Conservation (phyloP, 78 protist species). For the Planoprotostelium fungivorum region DNA sequence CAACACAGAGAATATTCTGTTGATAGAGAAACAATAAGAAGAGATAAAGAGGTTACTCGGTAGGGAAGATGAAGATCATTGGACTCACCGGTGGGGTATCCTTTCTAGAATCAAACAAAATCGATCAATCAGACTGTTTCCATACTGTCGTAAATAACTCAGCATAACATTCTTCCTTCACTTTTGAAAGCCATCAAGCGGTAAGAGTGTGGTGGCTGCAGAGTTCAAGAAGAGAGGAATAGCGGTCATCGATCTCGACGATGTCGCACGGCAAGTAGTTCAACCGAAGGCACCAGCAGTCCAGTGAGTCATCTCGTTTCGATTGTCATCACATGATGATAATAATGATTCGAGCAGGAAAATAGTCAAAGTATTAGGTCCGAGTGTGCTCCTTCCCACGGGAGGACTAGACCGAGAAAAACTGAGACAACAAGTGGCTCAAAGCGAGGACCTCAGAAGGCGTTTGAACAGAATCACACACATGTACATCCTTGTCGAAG, state of each 20-base stretch:
- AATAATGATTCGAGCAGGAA: background rate
- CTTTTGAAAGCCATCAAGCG: background rate
- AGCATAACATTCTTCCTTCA: background rate
- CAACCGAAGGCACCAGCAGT: background rate
- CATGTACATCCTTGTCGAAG: background rate
- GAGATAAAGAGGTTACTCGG: too few relatives aligned
- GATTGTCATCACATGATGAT: background rate
- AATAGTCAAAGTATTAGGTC: background rate
- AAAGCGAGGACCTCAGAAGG: background rate
- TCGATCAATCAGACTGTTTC: too few relatives aligned
- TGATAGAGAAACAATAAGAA: too few relatives aligned
- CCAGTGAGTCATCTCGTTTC: background rate
- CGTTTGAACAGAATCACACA: background rate
- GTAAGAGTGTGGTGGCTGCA: background rate
- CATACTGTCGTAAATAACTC: too few relatives aligned
- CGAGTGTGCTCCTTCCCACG: background rate
- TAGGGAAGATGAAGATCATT: background rate
- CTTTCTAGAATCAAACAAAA: too few relatives aligned
- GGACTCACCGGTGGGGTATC: background rate
- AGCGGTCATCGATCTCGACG: background rate
- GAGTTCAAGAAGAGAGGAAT: background rate
- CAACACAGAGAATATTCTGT: too few relatives aligned
- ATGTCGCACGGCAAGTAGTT: background rate
- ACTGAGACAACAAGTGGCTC: background rate
- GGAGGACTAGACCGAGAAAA: background rate